Conservation (phyloP, 2,329 filamentous ascomycete genomes). For the Tolypocladium ophioglossoides region DNA sequence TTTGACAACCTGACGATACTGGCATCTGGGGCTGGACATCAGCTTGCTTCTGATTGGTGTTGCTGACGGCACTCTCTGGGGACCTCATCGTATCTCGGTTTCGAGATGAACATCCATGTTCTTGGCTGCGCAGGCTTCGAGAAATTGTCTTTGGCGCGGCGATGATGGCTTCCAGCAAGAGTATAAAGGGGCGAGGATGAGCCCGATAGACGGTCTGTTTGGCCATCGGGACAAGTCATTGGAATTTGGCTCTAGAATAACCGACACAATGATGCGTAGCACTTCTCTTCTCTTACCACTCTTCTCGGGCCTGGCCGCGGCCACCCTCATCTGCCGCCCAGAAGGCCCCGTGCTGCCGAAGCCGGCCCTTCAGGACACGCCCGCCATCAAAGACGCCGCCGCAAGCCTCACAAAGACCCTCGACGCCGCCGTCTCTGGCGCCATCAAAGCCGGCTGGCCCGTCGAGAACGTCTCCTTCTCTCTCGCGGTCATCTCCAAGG, state of each 20-base stretch:
- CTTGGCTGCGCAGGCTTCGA: too few relatives aligned
- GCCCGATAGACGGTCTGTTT: neutral
- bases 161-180: too few relatives aligned
- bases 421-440: conserved; percentile 17
- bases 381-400: conserved; percentile 16
- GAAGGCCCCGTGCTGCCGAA: conserved; percentile 20
- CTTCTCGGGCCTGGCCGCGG: neutral
- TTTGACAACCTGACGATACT: too few relatives aligned
- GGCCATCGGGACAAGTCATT: too few relatives aligned
- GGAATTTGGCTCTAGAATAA: too few relatives aligned
- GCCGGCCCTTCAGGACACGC: conserved; percentile 8
- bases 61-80: too few relatives aligned
- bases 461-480: conserved; percentile 28
- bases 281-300: neutral
- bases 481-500: conserved; percentile 20
- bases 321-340: conserved; percentile 15
- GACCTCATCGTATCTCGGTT: too few relatives aligned
- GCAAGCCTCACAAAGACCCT: conserved; percentile 16
- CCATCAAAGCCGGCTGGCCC: conserved; percentile 23
- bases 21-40: too few relatives aligned
- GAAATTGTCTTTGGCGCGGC: too few relatives aligned
- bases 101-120: too few relatives aligned
- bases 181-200: neutral
- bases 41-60: too few relatives aligned
- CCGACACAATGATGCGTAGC: neutral